These are phyloP conservation scores for Toxicodendron radicans DNA, from an alignment of 345 rosid species.

Conservation along the genomic window DNA sequence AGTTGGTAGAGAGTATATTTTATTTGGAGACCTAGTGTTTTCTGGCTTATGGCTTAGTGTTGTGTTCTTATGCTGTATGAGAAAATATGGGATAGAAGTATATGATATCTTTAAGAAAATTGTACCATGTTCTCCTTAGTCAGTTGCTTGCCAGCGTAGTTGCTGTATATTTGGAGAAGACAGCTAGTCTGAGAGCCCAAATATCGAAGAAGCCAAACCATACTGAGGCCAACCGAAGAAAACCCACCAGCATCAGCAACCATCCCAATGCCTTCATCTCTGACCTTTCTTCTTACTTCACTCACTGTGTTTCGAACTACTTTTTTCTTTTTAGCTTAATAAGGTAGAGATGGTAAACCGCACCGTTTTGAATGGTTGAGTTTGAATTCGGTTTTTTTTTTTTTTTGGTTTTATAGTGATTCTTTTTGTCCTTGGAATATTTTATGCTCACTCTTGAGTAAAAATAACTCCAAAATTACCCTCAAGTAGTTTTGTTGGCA, in stretches of 20 bases:
- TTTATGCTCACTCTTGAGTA: too few species aligned
- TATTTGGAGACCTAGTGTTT: not conserved
- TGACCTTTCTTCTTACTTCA: not conserved
- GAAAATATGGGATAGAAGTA: not conserved
- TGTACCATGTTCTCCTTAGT: not conserved
- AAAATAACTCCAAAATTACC: too few species aligned
- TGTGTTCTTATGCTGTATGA: too few species aligned
- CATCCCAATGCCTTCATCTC: conserved; percentile 83
- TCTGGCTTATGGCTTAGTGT: not conserved
- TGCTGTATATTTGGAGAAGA: conserved; percentile 46
- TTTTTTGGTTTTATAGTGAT: too few species aligned
- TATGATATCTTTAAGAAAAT: not conserved
- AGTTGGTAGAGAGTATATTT: not conserved
- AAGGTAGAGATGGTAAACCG: not conserved
- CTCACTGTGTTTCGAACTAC: not conserved
- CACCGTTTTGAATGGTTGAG: not conserved
- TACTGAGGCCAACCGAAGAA: conserved; percentile 83
- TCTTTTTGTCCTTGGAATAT: too few species aligned
- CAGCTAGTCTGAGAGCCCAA: conserved; percentile 88
- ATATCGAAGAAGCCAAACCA: conserved; percentile 97
- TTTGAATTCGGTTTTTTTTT: too few species aligned
- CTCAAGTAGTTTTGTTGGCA: too few species aligned
- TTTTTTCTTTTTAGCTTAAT: too few species aligned
- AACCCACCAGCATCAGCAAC: conserved; percentile 90
- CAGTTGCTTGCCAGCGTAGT: too few species aligned